Evolutionary conservation across 495 filamentous ascomycete species (phyloP), one percentile per base, ranked within the genome.

Genomic region (Pseudotulostoma volvatum): DNA sequence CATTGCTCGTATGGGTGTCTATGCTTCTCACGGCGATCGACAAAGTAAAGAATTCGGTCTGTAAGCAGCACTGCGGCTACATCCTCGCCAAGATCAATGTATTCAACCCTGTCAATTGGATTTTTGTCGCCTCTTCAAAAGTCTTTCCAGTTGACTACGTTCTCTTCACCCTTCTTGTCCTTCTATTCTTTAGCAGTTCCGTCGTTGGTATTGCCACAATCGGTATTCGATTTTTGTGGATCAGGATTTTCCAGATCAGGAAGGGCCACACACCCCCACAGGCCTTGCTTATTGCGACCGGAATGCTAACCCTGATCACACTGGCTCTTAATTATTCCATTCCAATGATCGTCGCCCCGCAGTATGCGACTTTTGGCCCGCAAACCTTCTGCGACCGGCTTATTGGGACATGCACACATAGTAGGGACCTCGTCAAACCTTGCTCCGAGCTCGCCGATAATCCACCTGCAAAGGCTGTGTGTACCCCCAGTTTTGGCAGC

Each of bases 1-100:
- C 80, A 7, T 55, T 93, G 19, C 39, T 87, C 15, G 68, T 85
- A 44, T 94, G 84, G 76, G 67, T 77, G 7, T 88, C 81, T 19
- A 97, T 96, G 92, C 71, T 96, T 39, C 75, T 96, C 50, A 97
- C 88, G 0, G 77, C 76, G 43, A 87, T 95, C 53, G 90, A 97
- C 67, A 96, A 97, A 60, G 81, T 84, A 13, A 84, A 79, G 48
- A 95, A 96, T 59, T 94, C 85, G 0, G 55, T 90, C 44, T 97
- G 90, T 74, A 85, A 87, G 54, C 66, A 74, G 38, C 74, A 74
- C 48, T 97, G 90, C 57, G 90, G 90, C 25, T 97, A 94, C 59
- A 79, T 96, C 37, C 74, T 96, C n/a, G 81, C 77, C 19, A 75
- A 85, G 44, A 79, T 88, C 54, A 83, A 88, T 51, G 73, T 94